These are phyloP conservation scores for Lactarius quietus DNA, from an alignment of 768 basidiomycete species.

Conservation along the genomic window DNA sequence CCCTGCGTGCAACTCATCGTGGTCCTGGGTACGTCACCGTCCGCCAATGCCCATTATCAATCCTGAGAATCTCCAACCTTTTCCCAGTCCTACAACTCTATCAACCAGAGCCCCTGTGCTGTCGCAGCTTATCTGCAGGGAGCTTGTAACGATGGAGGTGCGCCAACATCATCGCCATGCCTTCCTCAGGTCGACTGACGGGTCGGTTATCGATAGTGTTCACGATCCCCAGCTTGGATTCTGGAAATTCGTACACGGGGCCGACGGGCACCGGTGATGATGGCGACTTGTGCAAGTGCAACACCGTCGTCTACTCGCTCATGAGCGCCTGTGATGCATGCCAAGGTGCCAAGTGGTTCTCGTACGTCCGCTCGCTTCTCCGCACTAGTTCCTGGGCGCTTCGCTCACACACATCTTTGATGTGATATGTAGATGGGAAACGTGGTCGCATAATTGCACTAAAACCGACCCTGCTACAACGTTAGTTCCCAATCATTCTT, in stretches of 20 bases:
- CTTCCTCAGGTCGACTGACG: background rate
- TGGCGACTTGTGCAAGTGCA: constrained; percentile 33
- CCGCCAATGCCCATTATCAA: background rate
- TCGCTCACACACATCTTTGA: background rate
- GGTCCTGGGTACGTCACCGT: constrained; percentile 11
- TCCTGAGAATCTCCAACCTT: no score
- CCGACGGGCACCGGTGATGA: constrained; percentile 27
- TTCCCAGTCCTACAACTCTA: constrained; percentile 12
- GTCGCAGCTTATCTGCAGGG: constrained; percentile 10
- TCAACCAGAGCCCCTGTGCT: constrained; percentile 9
- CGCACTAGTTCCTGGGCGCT: no score
- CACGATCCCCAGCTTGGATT: background rate
- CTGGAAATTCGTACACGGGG: constrained; percentile 10
- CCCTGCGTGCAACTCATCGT: background rate
- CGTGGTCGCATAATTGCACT: constrained; percentile 3
- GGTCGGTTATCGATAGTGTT: background rate
- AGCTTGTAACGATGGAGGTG: constrained; percentile 13
- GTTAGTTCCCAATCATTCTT: background rate
- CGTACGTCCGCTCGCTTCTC: constrained; percentile 22
- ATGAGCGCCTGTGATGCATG: constrained; percentile 37
- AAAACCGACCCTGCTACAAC: background rate
- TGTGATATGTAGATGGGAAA: constrained; percentile 4
- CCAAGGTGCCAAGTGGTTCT: constrained; percentile 24
- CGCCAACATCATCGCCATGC: background rate
- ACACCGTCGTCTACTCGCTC: constrained; percentile 35